phyloP scores from a whole-genome alignment of 495 filamentous ascomycete genomes.

The Penicillium salamii region DNA sequence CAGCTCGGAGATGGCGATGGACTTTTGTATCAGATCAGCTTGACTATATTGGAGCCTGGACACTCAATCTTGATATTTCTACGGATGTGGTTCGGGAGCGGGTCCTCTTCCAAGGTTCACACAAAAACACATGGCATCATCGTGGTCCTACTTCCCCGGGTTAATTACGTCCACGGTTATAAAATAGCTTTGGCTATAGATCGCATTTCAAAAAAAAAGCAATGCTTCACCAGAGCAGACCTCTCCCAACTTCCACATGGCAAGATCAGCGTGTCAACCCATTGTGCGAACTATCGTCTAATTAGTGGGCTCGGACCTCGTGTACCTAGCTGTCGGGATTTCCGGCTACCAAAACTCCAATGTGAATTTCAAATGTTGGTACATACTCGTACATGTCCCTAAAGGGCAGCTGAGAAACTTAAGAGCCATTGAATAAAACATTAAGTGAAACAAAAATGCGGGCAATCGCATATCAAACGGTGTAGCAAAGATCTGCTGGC shows the following conservation, averaged over 20 bases:
- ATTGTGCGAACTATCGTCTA: conserved; percentile 3
- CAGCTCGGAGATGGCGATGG: conserved; percentile 4
- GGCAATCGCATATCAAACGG: background rate
- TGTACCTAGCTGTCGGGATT: conserved; percentile 5
- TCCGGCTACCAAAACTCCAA: no score
- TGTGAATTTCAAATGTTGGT: no score
- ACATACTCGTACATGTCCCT: no score
- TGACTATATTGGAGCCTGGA: background rate
- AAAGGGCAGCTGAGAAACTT: no score
- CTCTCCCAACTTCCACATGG: background rate
- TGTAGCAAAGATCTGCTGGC: conserved; percentile 1
- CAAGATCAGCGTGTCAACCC: background rate
- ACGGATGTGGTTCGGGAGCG: background rate
- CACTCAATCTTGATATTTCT: background rate
- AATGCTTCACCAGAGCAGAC: no score
- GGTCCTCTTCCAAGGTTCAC: background rate
- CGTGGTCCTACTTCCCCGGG: no score
- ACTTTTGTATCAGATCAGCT: background rate
- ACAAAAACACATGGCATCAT: no score
- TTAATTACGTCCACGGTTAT: no score
- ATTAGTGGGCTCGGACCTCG: conserved; percentile 4
- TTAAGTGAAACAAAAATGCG: background rate
- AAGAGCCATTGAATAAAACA: no score
- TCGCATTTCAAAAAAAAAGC: no score
- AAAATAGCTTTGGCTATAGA: no score